Evolutionary conservation across 805 yeast genomes (phyloP).

Genomic region (Suhomyces sp.): DNA sequence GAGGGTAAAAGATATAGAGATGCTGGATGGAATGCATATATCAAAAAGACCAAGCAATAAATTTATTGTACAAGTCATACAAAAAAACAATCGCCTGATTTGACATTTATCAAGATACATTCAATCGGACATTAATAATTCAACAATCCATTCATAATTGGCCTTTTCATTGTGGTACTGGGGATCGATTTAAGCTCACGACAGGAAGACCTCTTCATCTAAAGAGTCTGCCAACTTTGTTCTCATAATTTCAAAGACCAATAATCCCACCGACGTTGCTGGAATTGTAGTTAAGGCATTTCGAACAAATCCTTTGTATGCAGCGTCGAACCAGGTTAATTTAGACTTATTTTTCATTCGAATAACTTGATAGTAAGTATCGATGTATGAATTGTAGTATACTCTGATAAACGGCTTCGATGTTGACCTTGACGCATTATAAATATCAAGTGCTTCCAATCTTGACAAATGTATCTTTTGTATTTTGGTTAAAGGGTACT

Average conservation of each 20-base stretch:
- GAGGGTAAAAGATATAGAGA: slow-evolving; percentile 87
- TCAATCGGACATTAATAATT: too few relatives aligned
- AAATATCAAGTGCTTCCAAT: slow-evolving; percentile 75
- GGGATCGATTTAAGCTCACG: slow-evolving; percentile 2
- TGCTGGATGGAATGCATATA: slow-evolving; percentile 95
- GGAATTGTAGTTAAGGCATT: slow-evolving; percentile 79
- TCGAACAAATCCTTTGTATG: slow-evolving; percentile 74
- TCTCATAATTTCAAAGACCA: slow-evolving; percentile 82
- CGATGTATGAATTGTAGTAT: slow-evolving; percentile 74
- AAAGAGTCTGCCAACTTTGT: slow-evolving; percentile 35
- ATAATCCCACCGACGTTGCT: slow-evolving; percentile 81
- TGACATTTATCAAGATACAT: too few relatives aligned
- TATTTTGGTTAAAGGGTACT: slow-evolving; percentile 77
- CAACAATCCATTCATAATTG: too few relatives aligned
- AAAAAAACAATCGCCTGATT: too few relatives aligned
- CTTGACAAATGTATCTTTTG: slow-evolving; percentile 79
- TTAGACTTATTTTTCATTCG: slow-evolving; percentile 55
- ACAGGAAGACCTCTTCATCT: slow-evolving; percentile 19
- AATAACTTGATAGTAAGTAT: slow-evolving; percentile 64
- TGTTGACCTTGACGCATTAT: slow-evolving; percentile 35
- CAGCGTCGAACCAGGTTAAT: slow-evolving; percentile 59
- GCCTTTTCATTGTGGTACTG: too few relatives aligned
- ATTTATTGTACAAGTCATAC: too few relatives aligned
- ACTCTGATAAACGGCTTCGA: slow-evolving; percentile 41
- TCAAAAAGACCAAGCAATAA: slow-evolving; percentile 30